Base-by-base conservation (phyloP, 2,329 filamentous ascomycete species). In the Apiospora kogelbergensis region DNA sequence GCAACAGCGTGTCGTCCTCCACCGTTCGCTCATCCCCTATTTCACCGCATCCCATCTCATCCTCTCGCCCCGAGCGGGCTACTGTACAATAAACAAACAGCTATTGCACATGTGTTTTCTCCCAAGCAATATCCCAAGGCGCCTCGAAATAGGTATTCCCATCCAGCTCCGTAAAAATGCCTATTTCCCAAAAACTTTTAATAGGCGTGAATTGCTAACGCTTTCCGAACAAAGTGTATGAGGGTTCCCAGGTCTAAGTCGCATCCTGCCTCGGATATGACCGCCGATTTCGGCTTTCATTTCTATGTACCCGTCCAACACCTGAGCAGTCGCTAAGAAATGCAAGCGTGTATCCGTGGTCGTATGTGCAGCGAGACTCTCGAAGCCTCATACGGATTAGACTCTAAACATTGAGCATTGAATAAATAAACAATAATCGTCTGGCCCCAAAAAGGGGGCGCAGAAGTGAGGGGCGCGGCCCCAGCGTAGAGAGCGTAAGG, bases 371-470 rank as follows among this genome's bases (percentile, higher is more conserved):
- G 15, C 15, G 33, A 37, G 42, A n/a, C 65, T 48, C 65, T 37
- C 65, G 13, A 24, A 37, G 42, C 42, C 33, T 24, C 26, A 66
- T 48, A 48, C 42, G 42, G 68, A 33, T 37, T 44, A 64, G 60
- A 60, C 63, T 69, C 41, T 63, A 67, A 48, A 40, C 42, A 64
- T 60, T 60, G 26, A 57, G n/a, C 42, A 45, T 65, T 65, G 33
- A 53, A 64, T 45, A 46, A 63, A 69, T 65, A 67, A 67, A 67
- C 53, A 69, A 63, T 69, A 67, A 40, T 45, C 63, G 41, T n/a
- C 63, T 42, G 17, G 42, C 65, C 65, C n/a, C 44, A 60, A 33
- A 24, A 26, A 41, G 41, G 37, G 24, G 53, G n/a, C 40, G 40
- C 26, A 44, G 20, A 26, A 37, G 67, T 37, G 30, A 48, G 65